Percentiles rank a stretch among this genome's conserved stretches.
Conservation (phyloP, 352 stramenopile genomes). For the Phytophthora podocarpi region DNA sequence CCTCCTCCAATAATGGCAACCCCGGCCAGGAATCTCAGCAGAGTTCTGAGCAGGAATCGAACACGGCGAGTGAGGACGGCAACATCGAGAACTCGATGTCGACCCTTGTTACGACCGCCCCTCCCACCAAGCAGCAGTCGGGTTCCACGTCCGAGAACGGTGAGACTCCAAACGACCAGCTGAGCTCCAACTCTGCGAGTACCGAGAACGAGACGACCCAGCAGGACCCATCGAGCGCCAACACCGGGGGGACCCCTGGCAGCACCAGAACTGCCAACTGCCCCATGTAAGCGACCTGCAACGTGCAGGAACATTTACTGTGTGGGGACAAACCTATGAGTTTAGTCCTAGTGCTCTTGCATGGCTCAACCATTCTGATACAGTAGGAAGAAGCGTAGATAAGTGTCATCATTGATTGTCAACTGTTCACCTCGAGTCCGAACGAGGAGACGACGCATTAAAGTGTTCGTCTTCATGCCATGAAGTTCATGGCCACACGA, state of each 20-base stretch:
- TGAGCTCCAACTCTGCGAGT: background rate
- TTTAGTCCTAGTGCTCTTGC: background rate
- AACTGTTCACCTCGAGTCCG: background rate
- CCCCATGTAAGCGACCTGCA: slow-evolving; percentile 20
- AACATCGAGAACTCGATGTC: background rate
- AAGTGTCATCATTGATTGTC: slow-evolving; percentile 12
- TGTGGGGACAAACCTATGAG: no score
- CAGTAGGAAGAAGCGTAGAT: no score
- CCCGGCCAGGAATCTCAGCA: background rate
- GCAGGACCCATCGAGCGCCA: background rate
- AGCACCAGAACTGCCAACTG: slow-evolving; percentile 21
- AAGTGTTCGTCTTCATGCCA: no score
- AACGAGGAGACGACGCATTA: slow-evolving; percentile 6
- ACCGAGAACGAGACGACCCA: background rate
- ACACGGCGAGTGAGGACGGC: background rate
- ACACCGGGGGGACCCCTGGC: background rate
- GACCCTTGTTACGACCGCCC: no score
- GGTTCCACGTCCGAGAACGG: background rate
- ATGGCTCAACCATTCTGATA: slow-evolving; percentile 1
- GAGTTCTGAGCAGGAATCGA: background rate
- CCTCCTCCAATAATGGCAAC: background rate
- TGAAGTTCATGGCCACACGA: no score
- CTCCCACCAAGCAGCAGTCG: slow-evolving; percentile 5
- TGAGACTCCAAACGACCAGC: background rate
- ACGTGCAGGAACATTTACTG: no score